Conservation (phyloP, 1,139 yeast genomes). For the Lodderomyces jiufengensis region DNA sequence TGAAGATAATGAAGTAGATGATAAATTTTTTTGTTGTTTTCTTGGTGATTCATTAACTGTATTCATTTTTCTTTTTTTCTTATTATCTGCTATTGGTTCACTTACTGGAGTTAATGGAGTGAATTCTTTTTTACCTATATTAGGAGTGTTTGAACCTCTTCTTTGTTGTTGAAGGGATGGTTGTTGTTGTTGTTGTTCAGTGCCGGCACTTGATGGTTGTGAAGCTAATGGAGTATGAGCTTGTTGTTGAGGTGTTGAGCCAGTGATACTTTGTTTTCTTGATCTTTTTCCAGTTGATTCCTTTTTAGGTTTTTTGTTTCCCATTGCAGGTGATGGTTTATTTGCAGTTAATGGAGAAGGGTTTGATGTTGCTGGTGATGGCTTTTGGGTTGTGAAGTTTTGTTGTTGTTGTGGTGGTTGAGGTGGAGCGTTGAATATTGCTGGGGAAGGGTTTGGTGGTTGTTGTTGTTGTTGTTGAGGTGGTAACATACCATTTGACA, state of each 20-base stretch:
- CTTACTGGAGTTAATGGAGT: constrained; percentile 45
- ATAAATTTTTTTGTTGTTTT: constrained; percentile 17
- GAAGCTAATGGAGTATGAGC: constrained; percentile 8
- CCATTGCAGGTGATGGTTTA: constrained; percentile 36
- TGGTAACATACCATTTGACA: constrained; percentile 16
- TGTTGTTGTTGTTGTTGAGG: constrained; percentile 15
- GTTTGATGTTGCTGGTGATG: constrained; percentile 26
- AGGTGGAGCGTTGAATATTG: constrained; percentile 16
- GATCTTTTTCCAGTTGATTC: constrained; percentile 31
- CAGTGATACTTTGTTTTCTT: constrained; percentile 27
- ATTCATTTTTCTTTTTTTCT: constrained; percentile 26
- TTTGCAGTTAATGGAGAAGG: constrained; percentile 33
- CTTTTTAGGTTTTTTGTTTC: constrained; percentile 23
- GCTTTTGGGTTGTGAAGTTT: constrained; percentile 11
- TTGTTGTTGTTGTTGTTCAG: constrained; percentile 16
- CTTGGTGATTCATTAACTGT: constrained; percentile 33
- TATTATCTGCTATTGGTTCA: constrained; percentile 28
- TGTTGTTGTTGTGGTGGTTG: constrained; percentile 13
- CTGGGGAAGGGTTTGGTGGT: constrained; percentile 7
- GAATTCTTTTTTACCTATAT: constrained; percentile 33
- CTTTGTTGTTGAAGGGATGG: constrained; percentile 2
- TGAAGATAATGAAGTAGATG: constrained; percentile 22
- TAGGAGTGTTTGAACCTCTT: constrained; percentile 21
- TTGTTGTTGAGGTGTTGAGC: constrained; percentile 12
- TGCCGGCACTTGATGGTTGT: constrained; percentile 13